Percentiles rank a stretch among this genome's conserved stretches.
Conservation (phyloP, 1,139 yeast species). For the Hansenula sp. region DNA sequence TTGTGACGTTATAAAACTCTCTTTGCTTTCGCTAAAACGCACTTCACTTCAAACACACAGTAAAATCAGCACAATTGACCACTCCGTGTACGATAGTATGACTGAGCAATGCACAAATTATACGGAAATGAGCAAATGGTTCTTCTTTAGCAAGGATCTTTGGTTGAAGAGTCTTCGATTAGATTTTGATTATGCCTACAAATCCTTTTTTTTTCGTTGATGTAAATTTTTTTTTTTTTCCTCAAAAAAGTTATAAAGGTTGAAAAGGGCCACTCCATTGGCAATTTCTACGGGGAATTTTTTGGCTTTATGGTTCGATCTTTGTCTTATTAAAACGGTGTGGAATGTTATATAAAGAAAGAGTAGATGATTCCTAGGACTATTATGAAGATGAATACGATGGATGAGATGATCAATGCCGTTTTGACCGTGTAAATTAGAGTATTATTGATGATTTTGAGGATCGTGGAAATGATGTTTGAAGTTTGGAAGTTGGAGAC, state of each 20-base stretch:
- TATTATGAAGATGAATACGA: background rate
- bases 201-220: conserved; percentile 1
- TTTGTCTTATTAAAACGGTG: background rate
- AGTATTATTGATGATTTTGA: background rate
- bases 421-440: background rate
- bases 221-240: conserved; percentile 1
- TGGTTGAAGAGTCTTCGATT: background rate
- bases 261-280: conserved; percentile 1
- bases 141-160: background rate
- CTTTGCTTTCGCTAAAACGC: too few species aligned
- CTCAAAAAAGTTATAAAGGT: background rate
- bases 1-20: too few species aligned
- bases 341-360: background rate
- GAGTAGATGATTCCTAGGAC: background rate
- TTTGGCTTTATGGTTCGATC: too few species aligned
- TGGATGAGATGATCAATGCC: background rate
- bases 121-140: background rate
- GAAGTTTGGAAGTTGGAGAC: background rate
- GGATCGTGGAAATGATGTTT: too few species aligned
- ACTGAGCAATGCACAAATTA: too few species aligned
- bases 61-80: too few species aligned
- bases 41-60: too few species aligned
- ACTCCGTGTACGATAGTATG: too few species aligned
- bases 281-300: background rate
- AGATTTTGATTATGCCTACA: background rate